phyloP scores from a whole-genome alignment of 495 filamentous ascomycete genomes.

The Penicillium goetzii region DNA sequence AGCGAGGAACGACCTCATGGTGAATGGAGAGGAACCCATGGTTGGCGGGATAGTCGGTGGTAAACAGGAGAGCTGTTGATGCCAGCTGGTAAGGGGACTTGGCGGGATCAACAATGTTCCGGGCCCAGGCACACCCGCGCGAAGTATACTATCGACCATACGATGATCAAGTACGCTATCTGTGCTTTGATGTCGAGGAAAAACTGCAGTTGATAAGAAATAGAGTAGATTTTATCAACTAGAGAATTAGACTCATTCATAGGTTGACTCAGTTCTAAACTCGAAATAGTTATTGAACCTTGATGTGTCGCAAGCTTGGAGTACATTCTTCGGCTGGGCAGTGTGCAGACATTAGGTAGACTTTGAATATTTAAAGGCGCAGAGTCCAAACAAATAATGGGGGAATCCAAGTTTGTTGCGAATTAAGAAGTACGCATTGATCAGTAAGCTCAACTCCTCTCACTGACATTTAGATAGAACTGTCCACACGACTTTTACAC shows the following conservation, averaged over 20 bases:
- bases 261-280: too few relatives aligned
- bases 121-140: constrained; percentile 5
- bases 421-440: too few relatives aligned
- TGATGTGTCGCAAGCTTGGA: neutral
- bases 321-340: neutral
- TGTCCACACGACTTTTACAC: too few relatives aligned
- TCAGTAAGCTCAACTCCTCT: too few relatives aligned
- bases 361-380: too few relatives aligned
- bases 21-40: constrained; percentile 41
- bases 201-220: neutral
- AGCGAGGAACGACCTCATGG: constrained; percentile 41
- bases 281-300: neutral
- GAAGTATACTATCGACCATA: neutral
- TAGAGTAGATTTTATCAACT: neutral
- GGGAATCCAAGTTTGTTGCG: too few relatives aligned
- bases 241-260: neutral
- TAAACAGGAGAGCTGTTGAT: constrained; percentile 39
- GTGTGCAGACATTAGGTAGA: too few relatives aligned
- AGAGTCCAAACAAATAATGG: too few relatives aligned
- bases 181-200: neutral
- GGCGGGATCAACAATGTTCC: constrained; percentile 33
- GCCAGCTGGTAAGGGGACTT: constrained; percentile 38
- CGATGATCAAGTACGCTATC: neutral
- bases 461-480: too few relatives aligned
- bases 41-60: constrained; percentile 32